Conservation (phyloP, 768 basidiomycete species). For the Rhodotorula babjevae region DNA sequence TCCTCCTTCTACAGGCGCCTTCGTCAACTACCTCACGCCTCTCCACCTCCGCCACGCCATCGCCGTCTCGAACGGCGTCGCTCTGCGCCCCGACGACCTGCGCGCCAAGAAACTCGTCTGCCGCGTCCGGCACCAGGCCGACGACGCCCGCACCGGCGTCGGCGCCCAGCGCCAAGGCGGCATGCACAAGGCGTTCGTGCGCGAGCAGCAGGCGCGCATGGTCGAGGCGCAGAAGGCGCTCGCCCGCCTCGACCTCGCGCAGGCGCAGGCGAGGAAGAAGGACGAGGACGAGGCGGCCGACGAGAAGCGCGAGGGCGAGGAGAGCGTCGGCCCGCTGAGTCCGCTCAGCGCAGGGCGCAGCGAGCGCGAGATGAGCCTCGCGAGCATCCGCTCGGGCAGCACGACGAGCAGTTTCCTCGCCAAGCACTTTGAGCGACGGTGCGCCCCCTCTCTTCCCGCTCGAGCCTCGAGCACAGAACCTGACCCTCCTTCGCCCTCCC, state of each 20-base stretch:
- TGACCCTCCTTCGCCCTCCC: too few relatives aligned
- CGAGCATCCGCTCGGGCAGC: slow-evolving; percentile 9
- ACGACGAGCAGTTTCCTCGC: slow-evolving; percentile 53
- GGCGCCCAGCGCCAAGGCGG: slow-evolving; percentile 75
- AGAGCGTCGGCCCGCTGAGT: slow-evolving; percentile 20
- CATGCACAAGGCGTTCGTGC: slow-evolving; percentile 77
- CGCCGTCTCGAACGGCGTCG: slow-evolving; percentile 63
- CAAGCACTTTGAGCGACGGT: slow-evolving; percentile 76
- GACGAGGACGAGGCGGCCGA: background rate
- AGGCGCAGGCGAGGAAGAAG: slow-evolving; percentile 16
- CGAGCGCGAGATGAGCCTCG: slow-evolving; percentile 9
- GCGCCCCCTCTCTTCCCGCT: slow-evolving; percentile 47
- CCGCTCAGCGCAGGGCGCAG: background rate
- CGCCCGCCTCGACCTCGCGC: slow-evolving; percentile 18
- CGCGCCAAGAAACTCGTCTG: slow-evolving; percentile 76
- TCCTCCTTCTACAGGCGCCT: slow-evolving; percentile 56
- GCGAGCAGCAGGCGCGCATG: slow-evolving; percentile 51
- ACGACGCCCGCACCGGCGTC: slow-evolving; percentile 82
- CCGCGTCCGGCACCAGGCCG: slow-evolving; percentile 70
- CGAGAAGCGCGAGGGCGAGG: background rate
- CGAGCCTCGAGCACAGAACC: background rate
- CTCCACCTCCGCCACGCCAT: slow-evolving; percentile 64
- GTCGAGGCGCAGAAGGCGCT: slow-evolving; percentile 20
- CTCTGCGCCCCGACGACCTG: slow-evolving; percentile 65
- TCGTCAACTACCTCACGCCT: slow-evolving; percentile 76